These are phyloP conservation scores for Phylloporus sp. DNA, from an alignment of 768 basidiomycete species.

Conservation along the genomic window DNA sequence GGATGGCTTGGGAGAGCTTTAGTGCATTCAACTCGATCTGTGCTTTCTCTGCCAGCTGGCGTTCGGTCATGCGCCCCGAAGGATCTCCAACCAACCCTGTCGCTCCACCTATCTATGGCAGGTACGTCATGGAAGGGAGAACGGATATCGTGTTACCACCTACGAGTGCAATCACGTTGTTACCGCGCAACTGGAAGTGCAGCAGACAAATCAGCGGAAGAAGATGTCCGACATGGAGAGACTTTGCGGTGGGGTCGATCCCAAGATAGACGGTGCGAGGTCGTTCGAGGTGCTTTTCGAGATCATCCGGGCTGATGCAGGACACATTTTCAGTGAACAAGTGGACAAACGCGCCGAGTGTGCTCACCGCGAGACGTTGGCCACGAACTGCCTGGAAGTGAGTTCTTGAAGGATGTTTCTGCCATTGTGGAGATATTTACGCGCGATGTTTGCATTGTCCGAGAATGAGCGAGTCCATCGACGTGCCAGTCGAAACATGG, in stretches of 20 bases:
- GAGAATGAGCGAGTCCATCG: conserved; percentile 12
- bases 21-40: conserved; percentile 63
- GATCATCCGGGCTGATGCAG: conserved; percentile 39
- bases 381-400: conserved; percentile 29
- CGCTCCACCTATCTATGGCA: conserved; percentile 84
- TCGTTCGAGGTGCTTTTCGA: conserved; percentile 30
- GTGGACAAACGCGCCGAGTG: not conserved
- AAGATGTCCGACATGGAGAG: conserved; percentile 92
- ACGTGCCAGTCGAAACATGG: conserved; percentile 23
- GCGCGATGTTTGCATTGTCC: not conserved
- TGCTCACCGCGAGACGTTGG: conserved; percentile 35
- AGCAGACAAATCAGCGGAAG: conserved; percentile 81
- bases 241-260: conserved; percentile 86
- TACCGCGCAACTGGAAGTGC: conserved; percentile 86
- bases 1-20: conserved; percentile 57
- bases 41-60: conserved; percentile 56
- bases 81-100: conserved; percentile 98
- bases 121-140: conserved; percentile 2
- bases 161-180: conserved; percentile 79
- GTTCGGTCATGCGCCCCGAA: conserved; percentile 80
- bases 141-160: conserved; percentile 26
- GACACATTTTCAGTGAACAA: conserved; percentile 1
- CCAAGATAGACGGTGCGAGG: conserved; percentile 73
- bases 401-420: conserved; percentile 32
- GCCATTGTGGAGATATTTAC: conserved; percentile 15